Conservation (phyloP, 2,329 filamentous ascomycete genomes). For the Colletotrichum godetiae region DNA sequence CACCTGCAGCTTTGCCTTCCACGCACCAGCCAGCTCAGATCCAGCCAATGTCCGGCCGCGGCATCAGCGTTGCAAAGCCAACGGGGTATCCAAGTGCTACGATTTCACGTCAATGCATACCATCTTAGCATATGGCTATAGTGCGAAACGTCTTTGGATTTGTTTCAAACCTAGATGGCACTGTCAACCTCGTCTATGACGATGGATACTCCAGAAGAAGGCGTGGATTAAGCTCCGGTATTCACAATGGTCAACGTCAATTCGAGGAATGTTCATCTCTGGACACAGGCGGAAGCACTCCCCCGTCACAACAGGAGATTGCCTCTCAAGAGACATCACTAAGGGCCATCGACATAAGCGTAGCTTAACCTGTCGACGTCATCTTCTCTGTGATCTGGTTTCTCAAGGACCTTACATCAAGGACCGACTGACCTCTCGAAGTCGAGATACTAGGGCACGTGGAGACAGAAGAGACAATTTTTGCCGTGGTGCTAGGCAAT, state of each 20-base stretch:
- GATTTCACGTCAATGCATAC: slow-evolving; percentile 23
- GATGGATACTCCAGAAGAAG: not conserved
- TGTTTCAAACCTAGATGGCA: slow-evolving; percentile 26
- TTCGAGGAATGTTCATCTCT: slow-evolving; percentile 26
- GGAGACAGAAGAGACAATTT: not conserved
- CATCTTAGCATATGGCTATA: not conserved
- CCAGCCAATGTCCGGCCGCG: not conserved
- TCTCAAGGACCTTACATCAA: not conserved
- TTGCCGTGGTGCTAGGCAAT: not conserved
- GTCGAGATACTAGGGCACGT: not conserved
- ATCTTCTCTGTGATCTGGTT: not conserved
- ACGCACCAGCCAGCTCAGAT: not conserved
- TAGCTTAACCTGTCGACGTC: not conserved
- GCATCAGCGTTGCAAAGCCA: slow-evolving; percentile 1
- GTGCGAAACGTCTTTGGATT: slow-evolving; percentile 22
- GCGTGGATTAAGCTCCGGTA: not conserved
- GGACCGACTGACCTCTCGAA: too few relatives aligned
- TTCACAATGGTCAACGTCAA: not conserved
- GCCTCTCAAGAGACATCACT: not conserved
- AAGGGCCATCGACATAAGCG: not conserved
- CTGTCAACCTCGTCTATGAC: not conserved
- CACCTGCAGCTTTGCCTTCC: not conserved
- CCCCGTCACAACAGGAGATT: not conserved
- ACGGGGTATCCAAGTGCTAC: not conserved
- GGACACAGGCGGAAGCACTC: not conserved